Base-by-base conservation (phyloP, 495 filamentous ascomycete genomes). In the Aspergillus egyptiacus region DNA sequence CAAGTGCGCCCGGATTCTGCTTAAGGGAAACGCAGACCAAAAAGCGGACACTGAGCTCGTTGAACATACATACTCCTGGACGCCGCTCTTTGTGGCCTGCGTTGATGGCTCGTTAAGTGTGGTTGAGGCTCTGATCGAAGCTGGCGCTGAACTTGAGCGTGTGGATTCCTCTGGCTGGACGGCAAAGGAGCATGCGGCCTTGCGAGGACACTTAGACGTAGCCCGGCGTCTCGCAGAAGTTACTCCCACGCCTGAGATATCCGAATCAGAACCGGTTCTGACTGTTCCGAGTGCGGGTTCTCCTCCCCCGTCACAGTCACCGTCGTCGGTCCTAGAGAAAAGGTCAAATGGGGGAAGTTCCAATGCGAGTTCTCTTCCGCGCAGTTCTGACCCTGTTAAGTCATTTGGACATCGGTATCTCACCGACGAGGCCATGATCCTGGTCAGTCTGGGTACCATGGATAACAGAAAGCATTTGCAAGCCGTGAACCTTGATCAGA, bases 371-470 rank as follows among this genome's bases (percentile, higher is more conserved):
- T 58, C 62, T 57, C 55, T 52, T 8, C 23, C 55, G 20, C 71
- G 78, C 37, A 62, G 67, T 10, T 61, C 80, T 19, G 87, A 94
- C 38, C 84, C 89, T 35, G 78, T 96, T 51, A 97, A 97, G 65
- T 85, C 89, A 17, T 98, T 95, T 70, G 93, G 93, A 47, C 93
- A 97, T 71, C 79, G 91, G 39, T 98, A 96, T 69, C 83, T 98
- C 44, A 93, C 81, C 31, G 81, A 91, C 38, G 83, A 91, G 56
- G 84, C 85, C 50, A 85, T 97, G 75, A 79, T 98, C 36, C 76
- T 96, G 44, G 89, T 98, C 54, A 96, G 87, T 55, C 68, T 98
- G 15, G 93, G 93, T 0, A 89, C 87, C 0, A 96, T 95, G 85
- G 93, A 97, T 60, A 87, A 82, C 67, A 78, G 90, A 18, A 95